phyloP scores from a whole-genome alignment of 2,329 filamentous ascomycete genomes.

The Pyrenochaeta sp. region DNA sequence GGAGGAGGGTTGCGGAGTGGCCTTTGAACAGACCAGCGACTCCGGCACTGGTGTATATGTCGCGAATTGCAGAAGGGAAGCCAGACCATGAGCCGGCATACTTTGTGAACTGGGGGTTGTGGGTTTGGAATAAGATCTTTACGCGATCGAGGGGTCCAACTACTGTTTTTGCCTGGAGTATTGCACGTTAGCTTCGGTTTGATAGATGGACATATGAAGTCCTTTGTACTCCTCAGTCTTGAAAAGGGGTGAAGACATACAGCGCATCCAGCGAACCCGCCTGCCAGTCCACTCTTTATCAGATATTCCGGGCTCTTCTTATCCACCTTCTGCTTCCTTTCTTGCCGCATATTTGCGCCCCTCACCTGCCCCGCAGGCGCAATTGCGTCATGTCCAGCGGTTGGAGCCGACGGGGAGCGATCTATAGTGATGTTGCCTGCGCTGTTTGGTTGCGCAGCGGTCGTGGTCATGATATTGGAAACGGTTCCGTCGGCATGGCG shows the following conservation, averaged over 20 bases:
- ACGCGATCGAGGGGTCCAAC: conserved; percentile 96
- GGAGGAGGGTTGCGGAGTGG: conserved; percentile 89
- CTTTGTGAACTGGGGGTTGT: conserved; percentile 91
- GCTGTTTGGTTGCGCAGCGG: conserved; percentile 31
- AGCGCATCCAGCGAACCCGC: conserved; percentile 89
- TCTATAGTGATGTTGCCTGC: conserved; percentile 15
- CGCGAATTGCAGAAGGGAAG: conserved; percentile 79
- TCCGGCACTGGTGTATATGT: conserved; percentile 82
- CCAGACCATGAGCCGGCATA: conserved; percentile 91
- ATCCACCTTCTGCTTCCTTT: conserved; percentile 58
- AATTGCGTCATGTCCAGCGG: conserved; percentile 62
- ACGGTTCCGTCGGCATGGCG: conserved; percentile 46
- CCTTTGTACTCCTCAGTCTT: background rate
- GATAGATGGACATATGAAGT: background rate
- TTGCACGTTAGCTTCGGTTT: conserved; percentile 13
- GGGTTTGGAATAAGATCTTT: conserved; percentile 97
- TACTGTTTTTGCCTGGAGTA: conserved; percentile 82
- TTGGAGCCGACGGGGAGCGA: conserved; percentile 55
- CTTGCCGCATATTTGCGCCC: conserved; percentile 5
- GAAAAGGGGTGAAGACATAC: conserved; percentile 60
- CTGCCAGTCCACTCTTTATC: conserved; percentile 82
- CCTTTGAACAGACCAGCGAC: conserved; percentile 83
- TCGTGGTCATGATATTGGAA: conserved; percentile 42
- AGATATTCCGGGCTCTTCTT: conserved; percentile 85
- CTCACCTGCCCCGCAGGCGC: conserved; percentile 46